Conservation (phyloP, 257 asterid genomes). For the Euphrasia confusa region DNA sequence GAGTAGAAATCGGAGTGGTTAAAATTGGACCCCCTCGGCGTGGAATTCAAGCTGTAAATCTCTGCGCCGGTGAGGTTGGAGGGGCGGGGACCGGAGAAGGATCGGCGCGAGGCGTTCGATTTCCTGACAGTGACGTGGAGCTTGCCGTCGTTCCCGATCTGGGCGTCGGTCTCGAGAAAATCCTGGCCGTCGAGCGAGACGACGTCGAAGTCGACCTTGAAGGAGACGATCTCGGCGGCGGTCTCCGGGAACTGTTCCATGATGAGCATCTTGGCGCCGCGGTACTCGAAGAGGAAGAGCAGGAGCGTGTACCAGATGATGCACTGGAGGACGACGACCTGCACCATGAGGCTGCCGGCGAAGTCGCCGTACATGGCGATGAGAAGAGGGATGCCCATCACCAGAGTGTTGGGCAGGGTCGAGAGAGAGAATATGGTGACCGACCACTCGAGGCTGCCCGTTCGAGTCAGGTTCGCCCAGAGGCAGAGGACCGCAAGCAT, state of each 20-base stretch:
- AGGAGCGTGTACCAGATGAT: conserved; percentile 86
- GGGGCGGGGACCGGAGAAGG: conserved; percentile 40
- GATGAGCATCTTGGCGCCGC: conserved; percentile 84
- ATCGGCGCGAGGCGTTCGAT: conserved; percentile 51
- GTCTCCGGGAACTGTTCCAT: conserved; percentile 93
- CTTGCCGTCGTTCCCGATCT: conserved; percentile 78
- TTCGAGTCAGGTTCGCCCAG: conserved; percentile 64
- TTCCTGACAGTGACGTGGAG: conserved; percentile 79
- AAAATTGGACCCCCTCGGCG: conserved; percentile 52
- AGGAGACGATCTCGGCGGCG: conserved; percentile 81
- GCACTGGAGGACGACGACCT: conserved; percentile 84
- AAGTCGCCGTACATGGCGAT: conserved; percentile 81
- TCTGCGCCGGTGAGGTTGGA: conserved; percentile 54
- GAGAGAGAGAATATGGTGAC: conserved; percentile 79
- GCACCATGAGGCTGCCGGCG: conserved; percentile 70
- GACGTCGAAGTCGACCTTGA: conserved; percentile 88
- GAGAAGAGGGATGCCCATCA: conserved; percentile 81
- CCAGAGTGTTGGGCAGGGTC: conserved; percentile 80
- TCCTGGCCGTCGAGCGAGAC: conserved; percentile 89
- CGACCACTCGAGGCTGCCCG: conserved; percentile 87
- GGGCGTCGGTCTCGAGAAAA: conserved; percentile 86
- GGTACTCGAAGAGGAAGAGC: conserved; percentile 73
- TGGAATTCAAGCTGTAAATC: conserved; percentile 53
- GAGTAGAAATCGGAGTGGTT: conserved; percentile 53
- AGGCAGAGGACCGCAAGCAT: conserved; percentile 62